phyloP scores from a whole-genome alignment of 345 rosid genomes.

The Excoecaria agallocha region DNA sequence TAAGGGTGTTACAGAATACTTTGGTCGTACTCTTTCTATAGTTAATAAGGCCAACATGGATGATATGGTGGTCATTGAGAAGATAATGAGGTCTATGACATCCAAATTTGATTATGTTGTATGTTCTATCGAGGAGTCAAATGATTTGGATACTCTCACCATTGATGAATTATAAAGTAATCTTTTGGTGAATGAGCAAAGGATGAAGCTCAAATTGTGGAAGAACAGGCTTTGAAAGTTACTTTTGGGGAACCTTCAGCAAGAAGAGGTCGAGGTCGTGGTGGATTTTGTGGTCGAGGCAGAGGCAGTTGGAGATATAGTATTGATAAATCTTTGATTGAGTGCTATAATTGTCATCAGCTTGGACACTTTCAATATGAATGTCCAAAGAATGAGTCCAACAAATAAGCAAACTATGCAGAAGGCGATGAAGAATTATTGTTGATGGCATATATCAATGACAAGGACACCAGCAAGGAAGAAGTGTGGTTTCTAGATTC shows the following conservation, averaged over 20 bases:
- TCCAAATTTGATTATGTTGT: background rate
- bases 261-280: conserved; percentile 13
- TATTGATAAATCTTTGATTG: background rate
- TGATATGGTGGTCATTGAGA: background rate
- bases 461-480: too few species aligned
- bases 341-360: background rate
- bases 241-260: background rate
- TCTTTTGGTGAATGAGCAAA: conserved; percentile 8
- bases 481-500: too few species aligned
- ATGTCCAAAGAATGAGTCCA: too few species aligned
- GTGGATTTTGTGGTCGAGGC: background rate
- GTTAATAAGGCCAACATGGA: too few species aligned
- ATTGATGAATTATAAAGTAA: conserved; percentile 11
- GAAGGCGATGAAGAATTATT: too few species aligned
- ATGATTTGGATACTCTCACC: conserved; percentile 5
- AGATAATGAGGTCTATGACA: conserved; percentile 10
- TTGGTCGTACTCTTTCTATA: too few species aligned
- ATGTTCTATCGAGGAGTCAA: conserved; percentile 7
- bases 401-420: too few species aligned
- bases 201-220: conserved; percentile 11
- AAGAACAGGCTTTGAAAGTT: conserved; percentile 11
- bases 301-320: background rate
- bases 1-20: too few species aligned
- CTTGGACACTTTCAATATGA: background rate
- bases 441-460: too few species aligned